Evolutionary conservation across 1,284 basidiomycete genomes (phyloP).

Genomic region (Microbotryomycetes sp.): DNA sequence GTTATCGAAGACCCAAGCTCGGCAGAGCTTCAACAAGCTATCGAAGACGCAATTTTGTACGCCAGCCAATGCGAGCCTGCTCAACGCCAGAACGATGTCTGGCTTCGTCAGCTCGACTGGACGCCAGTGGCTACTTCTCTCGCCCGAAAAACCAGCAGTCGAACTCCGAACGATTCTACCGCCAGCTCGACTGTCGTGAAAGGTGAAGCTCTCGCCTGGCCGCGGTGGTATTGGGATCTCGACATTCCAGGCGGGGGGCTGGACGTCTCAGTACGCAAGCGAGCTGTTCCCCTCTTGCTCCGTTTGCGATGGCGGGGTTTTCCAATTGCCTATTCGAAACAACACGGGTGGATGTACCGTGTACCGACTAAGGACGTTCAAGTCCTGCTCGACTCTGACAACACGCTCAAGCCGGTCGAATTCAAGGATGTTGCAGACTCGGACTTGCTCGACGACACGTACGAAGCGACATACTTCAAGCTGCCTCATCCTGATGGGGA

Average conservation of each 20-base stretch:
- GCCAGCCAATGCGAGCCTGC: neutral
- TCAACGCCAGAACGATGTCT: conserved; percentile 14
- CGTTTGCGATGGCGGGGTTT: conserved; percentile 79
- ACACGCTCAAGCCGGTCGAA: conserved; percentile 29
- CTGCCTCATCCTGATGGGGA: conserved; percentile 95
- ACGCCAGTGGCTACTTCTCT: conserved; percentile 1
- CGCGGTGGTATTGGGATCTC: conserved; percentile 96
- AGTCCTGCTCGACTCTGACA: conserved; percentile 13
- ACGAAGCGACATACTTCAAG: conserved; percentile 67
- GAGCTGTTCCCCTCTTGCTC: conserved; percentile 76
- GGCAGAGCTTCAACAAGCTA: neutral
- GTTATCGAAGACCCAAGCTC: neutral
- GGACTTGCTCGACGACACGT: conserved; percentile 47
- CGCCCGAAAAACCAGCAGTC: neutral
- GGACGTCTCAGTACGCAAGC: conserved; percentile 78
- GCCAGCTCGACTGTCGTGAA: neutral
- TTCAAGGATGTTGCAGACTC: conserved; percentile 61
- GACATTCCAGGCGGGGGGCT: conserved; percentile 49
- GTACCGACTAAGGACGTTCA: conserved; percentile 48
- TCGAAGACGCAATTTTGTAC: neutral
- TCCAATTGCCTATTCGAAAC: conserved; percentile 76
- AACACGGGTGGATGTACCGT: conserved; percentile 89
- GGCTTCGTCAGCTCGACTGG: conserved; percentile 36
- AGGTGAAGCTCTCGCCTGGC: conserved; percentile 46
- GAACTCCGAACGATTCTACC: neutral